phyloP scores from a whole-genome alignment of 192 early-diverging fungal species.

The Geosiphon pyriformis region DNA sequence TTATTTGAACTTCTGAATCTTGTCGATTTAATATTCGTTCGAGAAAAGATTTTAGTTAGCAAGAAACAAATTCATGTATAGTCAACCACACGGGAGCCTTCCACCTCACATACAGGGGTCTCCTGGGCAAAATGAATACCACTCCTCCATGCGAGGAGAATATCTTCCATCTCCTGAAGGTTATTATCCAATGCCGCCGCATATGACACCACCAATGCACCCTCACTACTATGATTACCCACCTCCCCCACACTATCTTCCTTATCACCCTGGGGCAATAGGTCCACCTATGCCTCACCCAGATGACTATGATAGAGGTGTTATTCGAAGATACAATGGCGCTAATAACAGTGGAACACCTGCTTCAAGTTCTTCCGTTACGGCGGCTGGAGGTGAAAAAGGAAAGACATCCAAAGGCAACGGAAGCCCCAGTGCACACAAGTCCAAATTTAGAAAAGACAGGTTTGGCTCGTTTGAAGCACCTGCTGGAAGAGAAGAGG shows the following conservation, averaged over 20 bases:
- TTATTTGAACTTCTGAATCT: no score
- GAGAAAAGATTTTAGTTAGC: no score
- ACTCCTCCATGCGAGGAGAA: conserved; percentile 6
- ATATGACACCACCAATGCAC: conserved; percentile 10
- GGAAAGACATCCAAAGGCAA: neutral
- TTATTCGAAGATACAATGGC: neutral
- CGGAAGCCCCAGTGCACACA: neutral
- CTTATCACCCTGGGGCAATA: conserved; percentile 16
- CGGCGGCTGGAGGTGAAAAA: conserved; percentile 12
- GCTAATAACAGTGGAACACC: neutral
- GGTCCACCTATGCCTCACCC: neutral
- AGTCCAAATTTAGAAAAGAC: conserved; percentile 12
- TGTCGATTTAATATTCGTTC: no score
- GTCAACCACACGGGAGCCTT: conserved; percentile 9
- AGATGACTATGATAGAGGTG: neutral
- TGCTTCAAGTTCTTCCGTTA: no score
- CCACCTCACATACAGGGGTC: conserved; percentile 7
- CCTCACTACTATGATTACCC: conserved; percentile 12
- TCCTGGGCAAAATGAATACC: conserved; percentile 4
- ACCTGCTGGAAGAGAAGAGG: conserved; percentile 7
- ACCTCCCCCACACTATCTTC: conserved; percentile 11
- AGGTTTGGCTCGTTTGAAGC: conserved; percentile 15
- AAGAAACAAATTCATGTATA: no score
- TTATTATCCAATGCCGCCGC: conserved; percentile 7
- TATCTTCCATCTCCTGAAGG: neutral